Percentiles rank a stretch among this genome's conserved stretches.
Evolutionary conservation across 192 early-diverging fungal species (phyloP).

Genomic region (Backusella australiensis): DNA sequence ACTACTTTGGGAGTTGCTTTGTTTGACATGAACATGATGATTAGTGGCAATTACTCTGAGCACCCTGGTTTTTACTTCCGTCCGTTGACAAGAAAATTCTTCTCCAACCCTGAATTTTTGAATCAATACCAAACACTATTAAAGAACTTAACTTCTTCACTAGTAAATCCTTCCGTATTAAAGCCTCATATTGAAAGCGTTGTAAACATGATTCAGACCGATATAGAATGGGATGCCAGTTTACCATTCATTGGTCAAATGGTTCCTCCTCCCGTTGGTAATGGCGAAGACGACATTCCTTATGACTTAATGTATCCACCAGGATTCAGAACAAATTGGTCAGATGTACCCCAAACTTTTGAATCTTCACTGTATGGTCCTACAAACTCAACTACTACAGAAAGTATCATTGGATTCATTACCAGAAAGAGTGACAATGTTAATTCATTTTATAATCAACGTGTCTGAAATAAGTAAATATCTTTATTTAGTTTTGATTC

Average conservation of each 20-base stretch:
- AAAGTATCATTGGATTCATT: not conserved
- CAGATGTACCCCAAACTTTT: not conserved
- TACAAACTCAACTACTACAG: not conserved
- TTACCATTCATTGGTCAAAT: not conserved
- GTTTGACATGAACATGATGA: not conserved
- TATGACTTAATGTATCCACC: not conserved
- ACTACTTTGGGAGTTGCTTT: slow-evolving; percentile 1
- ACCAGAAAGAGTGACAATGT: slow-evolving; percentile 5
- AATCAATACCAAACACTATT: not conserved
- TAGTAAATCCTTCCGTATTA: not conserved
- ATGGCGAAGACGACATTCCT: not conserved
- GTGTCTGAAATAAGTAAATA: not conserved
- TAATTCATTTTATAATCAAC: not conserved
- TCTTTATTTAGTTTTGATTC: not conserved
- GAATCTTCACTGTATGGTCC: not conserved
- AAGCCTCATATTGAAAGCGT: slow-evolving; percentile 5
- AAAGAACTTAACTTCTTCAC: not conserved
- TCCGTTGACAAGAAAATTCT: slow-evolving; percentile 3
- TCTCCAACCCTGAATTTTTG: not conserved
- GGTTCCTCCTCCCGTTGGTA: not conserved
- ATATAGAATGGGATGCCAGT: slow-evolving; percentile 4
- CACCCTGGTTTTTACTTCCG: slow-evolving; percentile 8
- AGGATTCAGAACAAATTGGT: not conserved
- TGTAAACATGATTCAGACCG: slow-evolving; percentile 7
- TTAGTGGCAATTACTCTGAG: slow-evolving; percentile 10